Conservation (phyloP, 139 green algal genomes). For the Astrephomene gubernaculifera region DNA sequence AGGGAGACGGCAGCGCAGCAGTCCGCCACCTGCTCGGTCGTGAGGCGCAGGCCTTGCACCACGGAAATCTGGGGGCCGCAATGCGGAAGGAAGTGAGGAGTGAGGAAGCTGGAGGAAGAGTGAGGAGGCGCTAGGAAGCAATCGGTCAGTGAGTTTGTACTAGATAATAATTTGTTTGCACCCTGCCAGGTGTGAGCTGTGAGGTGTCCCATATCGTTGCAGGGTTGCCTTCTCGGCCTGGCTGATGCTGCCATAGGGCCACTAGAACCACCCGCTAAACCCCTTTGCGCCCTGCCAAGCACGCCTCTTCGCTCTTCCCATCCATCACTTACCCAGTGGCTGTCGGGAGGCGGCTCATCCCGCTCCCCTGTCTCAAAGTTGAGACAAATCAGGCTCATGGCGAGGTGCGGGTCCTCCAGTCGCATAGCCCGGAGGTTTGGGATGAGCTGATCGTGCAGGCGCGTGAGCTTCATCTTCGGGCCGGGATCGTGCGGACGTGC, state of each 20-base stretch:
- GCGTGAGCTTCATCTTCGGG: neutral
- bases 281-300: neutral
- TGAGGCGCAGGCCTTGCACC: neutral
- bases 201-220: neutral
- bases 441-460: neutral
- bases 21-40: neutral
- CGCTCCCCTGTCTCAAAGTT: conserved; percentile 23
- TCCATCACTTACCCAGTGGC: neutral
- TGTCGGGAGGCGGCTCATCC: neutral
- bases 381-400: neutral
- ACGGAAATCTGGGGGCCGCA: neutral
- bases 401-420: neutral
- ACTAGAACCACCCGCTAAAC: neutral
- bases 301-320: neutral
- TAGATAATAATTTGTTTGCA: neutral
- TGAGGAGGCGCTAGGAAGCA: neutral
- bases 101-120: neutral
- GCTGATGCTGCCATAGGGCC: neutral
- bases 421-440: neutral
- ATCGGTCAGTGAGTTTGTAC: neutral
- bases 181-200: neutral
- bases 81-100: neutral
- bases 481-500: conserved; percentile 17
- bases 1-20: neutral
- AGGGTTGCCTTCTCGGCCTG: neutral